Percentiles rank a stretch among this genome's conserved stretches.
Evolutionary conservation across 1,139 yeast genomes (phyloP).

Genomic region (Scheffersomyces segobiensis): DNA sequence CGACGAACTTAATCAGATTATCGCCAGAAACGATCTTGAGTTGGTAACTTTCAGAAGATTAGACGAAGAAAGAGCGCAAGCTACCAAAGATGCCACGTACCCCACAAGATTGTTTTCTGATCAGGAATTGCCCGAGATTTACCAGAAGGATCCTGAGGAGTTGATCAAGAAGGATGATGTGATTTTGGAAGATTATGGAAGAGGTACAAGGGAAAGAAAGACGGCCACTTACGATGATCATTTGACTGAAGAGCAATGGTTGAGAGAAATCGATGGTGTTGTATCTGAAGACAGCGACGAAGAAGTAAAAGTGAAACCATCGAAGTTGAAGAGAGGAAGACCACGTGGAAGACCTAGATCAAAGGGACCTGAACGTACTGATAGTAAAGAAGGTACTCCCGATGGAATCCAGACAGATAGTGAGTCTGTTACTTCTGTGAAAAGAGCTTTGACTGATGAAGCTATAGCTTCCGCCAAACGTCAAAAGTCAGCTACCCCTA

Average conservation of each 20-base stretch:
- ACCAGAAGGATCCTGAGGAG: slow-evolving; percentile 50
- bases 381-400: slow-evolving; percentile 8
- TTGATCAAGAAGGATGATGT: slow-evolving; percentile 48
- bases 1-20: slow-evolving; percentile 68
- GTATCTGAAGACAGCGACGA: slow-evolving; percentile 37
- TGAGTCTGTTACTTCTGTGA: slow-evolving; percentile 6
- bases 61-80: slow-evolving; percentile 53
- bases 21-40: slow-evolving; percentile 69
- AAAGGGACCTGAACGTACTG: slow-evolving; percentile 5
- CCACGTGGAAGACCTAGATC: slow-evolving; percentile 23
- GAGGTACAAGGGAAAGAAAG: slow-evolving; percentile 70
- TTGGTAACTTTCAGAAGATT: slow-evolving; percentile 51
- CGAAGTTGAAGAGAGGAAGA: slow-evolving; percentile 25
- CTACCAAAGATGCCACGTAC: slow-evolving; percentile 43
- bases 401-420: slow-evolving; percentile 5
- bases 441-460: slow-evolving; percentile 10
- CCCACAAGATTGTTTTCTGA: slow-evolving; percentile 57
- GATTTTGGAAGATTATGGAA: slow-evolving; percentile 49
- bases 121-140: slow-evolving; percentile 67
- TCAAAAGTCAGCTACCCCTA: slow-evolving; percentile 32
- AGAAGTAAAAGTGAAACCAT: slow-evolving; percentile 22
- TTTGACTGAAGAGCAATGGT: slow-evolving; percentile 78
- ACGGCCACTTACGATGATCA: slow-evolving; percentile 63
- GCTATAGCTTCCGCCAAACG: slow-evolving; percentile 17
- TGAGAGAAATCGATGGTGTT: slow-evolving; percentile 56